Evolutionary conservation across 2,329 filamentous ascomycete species (phyloP).

Genomic region (Fusarium sambucinum): DNA sequence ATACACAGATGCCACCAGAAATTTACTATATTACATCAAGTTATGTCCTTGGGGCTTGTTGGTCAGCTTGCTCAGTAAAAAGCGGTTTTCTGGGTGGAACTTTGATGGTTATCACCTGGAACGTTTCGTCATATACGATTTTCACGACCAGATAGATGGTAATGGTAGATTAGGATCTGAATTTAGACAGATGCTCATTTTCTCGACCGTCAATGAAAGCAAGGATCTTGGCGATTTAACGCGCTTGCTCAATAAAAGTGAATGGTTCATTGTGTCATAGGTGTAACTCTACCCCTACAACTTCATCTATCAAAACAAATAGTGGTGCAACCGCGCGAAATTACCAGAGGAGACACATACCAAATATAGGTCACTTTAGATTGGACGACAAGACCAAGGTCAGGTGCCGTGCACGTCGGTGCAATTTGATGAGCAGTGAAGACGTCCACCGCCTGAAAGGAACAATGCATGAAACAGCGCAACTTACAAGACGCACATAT

Average conservation of each 20-base stretch:
- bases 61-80: background rate
- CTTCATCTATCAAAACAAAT: constrained; percentile 15
- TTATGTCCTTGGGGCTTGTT: background rate
- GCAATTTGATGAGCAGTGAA: constrained; percentile 4
- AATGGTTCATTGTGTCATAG: background rate
- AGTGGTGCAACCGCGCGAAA: constrained; percentile 20
- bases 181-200: background rate
- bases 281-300: constrained; percentile 2
- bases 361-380: constrained; percentile 29
- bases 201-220: background rate
- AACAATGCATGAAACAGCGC: constrained; percentile 10
- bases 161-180: background rate
- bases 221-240: background rate
- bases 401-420: constrained; percentile 7
- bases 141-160: too few relatives aligned
- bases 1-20: background rate
- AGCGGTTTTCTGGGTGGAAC: background rate
- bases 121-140: background rate
- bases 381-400: constrained; percentile 7
- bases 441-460: background rate
- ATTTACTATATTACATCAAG: background rate
- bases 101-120: background rate
- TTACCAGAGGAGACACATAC: constrained; percentile 13
- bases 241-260: background rate
- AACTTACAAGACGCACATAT: constrained; percentile 15